Base-by-base conservation (phyloP, 2,329 filamentous ascomycete species). In the Neophaeococcomyces mojaviensis region DNA sequence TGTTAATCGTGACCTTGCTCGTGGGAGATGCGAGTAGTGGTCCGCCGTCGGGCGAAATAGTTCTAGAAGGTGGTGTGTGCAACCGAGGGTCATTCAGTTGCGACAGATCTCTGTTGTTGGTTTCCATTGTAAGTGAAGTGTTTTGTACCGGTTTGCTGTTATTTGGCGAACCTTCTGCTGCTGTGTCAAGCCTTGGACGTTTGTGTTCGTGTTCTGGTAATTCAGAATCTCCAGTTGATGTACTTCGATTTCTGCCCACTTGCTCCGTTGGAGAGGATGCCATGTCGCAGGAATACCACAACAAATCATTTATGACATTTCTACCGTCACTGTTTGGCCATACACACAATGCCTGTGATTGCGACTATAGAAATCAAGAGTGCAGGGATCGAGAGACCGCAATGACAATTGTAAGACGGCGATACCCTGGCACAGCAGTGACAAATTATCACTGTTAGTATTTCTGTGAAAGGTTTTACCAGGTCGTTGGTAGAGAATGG, bases 1-100 rank as follows among this genome's bases (percentile, higher is more conserved):
- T 65, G 49, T 72, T 72, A 54, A 73, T 72, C 10, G 69, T 71
- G 24, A 73, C 65, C 55, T 67, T 69, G 49, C 64, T 69, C 35
- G 67, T 63, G 16, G 66, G 62, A 35, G 63, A 64, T 38, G 58
- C 58, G 40, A 33, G 52, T 39, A 13, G 57, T 53, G 9, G 39
- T 32, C 16, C 13, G 26, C 39, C 19, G 24, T 16, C 18, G 26
- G 19, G 13, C n/a, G n/a, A 28, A 15, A 18, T 32, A 28, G 24
- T 28, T 28, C 24, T 28, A 28, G 24, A 28, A 10, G 10, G 24
- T 28, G 24, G 22, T 12, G 39, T 31, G 10, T 26, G 22, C 12
- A 12, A n/a, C 32, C 30, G 10, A 26, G 39, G 28, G 8, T 31
- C 26, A 26, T 10, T 18, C 39, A 32, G 19, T 22, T 12, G 19